phyloP scores from a whole-genome alignment of 1,284 basidiomycete species.

The Malassezia caprae region DNA sequence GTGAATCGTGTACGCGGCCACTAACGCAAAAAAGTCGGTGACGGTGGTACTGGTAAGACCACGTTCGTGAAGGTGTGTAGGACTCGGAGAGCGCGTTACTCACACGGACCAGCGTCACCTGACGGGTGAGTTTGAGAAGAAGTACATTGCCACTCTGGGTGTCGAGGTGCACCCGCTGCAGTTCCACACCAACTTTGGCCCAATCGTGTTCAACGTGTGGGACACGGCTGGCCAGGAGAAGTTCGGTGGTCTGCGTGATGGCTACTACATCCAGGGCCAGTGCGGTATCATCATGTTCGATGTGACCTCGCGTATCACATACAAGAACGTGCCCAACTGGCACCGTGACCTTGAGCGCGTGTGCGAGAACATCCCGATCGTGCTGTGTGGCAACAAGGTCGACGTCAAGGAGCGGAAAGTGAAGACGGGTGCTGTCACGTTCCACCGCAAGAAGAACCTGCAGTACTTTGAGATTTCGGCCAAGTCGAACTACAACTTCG shows the following conservation, averaged over 20 bases:
- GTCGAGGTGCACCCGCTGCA: slow-evolving; percentile 93
- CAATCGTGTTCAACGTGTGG: slow-evolving; percentile 99
- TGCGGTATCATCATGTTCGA: slow-evolving; percentile 99
- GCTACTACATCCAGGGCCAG: slow-evolving; percentile 59
- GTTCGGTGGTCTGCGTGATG: slow-evolving; percentile 55
- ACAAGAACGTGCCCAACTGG: slow-evolving; percentile 99
- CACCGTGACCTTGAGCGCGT: slow-evolving; percentile 98
- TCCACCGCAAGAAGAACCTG: slow-evolving; percentile 99
- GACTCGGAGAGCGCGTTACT: slow-evolving; percentile 55
- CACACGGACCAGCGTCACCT: slow-evolving; percentile 67
- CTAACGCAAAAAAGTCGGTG: slow-evolving; percentile 59
- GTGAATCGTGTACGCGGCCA: slow-evolving; percentile 42
- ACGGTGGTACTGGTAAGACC: slow-evolving; percentile 84
- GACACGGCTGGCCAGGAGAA: slow-evolving; percentile 99
- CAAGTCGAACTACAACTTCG: slow-evolving; percentile 99
- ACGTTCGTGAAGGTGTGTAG: slow-evolving; percentile 52
- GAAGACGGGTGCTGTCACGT: slow-evolving; percentile 94
- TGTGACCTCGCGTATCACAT: slow-evolving; percentile 98
- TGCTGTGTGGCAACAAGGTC: slow-evolving; percentile 99
- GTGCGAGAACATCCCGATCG: slow-evolving; percentile 98
- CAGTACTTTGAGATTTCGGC: slow-evolving; percentile 99
- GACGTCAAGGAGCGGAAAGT: slow-evolving; percentile 99
- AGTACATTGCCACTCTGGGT: slow-evolving; percentile 99
- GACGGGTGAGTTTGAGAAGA: slow-evolving; percentile 98
- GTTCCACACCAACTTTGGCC: slow-evolving; percentile 97